phyloP scores from a whole-genome alignment of 495 filamentous ascomycete species.

The Penicillium robsamsonii region DNA sequence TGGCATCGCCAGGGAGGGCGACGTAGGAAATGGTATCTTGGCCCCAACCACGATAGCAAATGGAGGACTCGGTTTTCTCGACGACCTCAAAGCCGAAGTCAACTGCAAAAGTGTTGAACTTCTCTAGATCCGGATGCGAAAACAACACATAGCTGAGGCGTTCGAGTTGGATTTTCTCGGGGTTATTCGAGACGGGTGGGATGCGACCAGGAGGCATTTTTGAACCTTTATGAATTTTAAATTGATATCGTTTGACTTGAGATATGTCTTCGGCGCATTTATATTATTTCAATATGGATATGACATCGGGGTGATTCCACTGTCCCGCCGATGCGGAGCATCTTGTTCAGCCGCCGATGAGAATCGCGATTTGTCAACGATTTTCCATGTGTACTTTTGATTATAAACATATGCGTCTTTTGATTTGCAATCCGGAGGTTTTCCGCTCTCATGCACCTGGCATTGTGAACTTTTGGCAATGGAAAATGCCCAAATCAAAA shows the following conservation, averaged over 20 bases:
- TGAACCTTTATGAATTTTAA: not conserved
- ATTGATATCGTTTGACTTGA: not conserved
- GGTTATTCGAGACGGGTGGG: not conserved
- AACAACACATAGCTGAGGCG: not conserved
- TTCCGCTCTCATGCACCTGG: not conserved
- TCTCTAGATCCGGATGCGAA: not conserved
- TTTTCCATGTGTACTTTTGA: too few species aligned
- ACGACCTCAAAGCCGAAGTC: not conserved
- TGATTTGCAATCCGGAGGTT: not conserved
- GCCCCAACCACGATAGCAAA: not conserved
- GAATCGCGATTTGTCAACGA: not conserved
- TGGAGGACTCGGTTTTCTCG: not conserved
- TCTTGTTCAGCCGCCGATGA: not conserved
- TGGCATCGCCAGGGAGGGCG: not conserved
- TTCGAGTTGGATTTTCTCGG: not conserved
- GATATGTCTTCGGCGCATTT: too few species aligned
- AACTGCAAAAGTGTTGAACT: not conserved
- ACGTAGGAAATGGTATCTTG: conserved; percentile 1
- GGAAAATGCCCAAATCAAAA: not conserved
- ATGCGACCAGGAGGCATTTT: not conserved
- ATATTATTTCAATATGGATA: too few species aligned
- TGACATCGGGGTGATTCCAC: not conserved
- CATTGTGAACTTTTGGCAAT: too few species aligned
- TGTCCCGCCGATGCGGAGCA: not conserved
- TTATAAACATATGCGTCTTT: not conserved